Percentiles rank a stretch among this genome's conserved stretches.
phyloP scores from a whole-genome alignment of 306 rosid species.

The Sesbania bispinosa region DNA sequence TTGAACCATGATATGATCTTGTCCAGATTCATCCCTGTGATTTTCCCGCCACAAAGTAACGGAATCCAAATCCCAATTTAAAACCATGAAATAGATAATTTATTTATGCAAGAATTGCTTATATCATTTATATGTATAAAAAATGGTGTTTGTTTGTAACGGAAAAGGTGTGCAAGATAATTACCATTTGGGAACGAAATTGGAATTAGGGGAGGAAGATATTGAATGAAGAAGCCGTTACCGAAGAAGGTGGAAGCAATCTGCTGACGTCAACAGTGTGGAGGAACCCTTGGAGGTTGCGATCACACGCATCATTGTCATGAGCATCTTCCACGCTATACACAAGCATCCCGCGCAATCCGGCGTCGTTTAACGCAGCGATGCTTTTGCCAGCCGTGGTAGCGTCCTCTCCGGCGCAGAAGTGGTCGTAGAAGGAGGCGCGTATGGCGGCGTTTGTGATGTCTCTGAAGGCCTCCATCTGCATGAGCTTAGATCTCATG shows the following conservation, averaged over 20 bases:
- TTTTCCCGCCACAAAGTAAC: too few relatives aligned
- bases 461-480: constrained; percentile 7
- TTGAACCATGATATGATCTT: too few relatives aligned
- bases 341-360: constrained; percentile 74
- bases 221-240: constrained; percentile 24
- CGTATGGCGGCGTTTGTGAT: constrained; percentile 26
- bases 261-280: constrained; percentile 51
- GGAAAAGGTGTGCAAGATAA: too few relatives aligned
- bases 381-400: constrained; percentile 41
- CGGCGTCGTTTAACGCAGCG: constrained; percentile 36
- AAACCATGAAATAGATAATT: too few relatives aligned
- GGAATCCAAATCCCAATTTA: too few relatives aligned
- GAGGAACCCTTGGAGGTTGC: constrained; percentile 54
- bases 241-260: constrained; percentile 75
- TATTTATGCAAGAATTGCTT: too few relatives aligned
- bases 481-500: constrained; percentile 64
- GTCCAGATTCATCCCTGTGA: too few relatives aligned
- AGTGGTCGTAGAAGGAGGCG: constrained; percentile 52
- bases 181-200: too few relatives aligned
- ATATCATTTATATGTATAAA: too few relatives aligned
- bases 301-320: constrained; percentile 60
- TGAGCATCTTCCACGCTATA: constrained; percentile 73
- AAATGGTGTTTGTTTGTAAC: too few relatives aligned
- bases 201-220: too few relatives aligned
- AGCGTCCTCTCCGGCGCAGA: constrained; percentile 85